These are phyloP conservation scores for Penicillium glabrum DNA, from an alignment of 2,329 filamentous ascomycete genomes.

Conservation along the genomic window DNA sequence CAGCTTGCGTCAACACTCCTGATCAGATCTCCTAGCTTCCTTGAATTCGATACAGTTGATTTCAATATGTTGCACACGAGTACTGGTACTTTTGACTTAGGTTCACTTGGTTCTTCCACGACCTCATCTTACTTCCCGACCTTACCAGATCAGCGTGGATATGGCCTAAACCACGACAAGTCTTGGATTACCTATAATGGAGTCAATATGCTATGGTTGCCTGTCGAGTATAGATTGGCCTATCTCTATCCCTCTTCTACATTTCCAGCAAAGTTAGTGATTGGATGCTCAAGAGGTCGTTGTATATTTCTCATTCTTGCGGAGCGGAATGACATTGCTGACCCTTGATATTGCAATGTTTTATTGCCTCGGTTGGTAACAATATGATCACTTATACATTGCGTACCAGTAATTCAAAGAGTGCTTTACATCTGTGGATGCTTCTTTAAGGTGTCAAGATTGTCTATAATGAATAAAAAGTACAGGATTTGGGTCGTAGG, in stretches of 20 bases:
- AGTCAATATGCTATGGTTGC: conserved; percentile 6
- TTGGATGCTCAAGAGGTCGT: conserved; percentile 2
- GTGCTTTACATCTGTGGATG: no score
- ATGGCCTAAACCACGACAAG: neutral
- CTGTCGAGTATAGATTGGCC: conserved; percentile 3
- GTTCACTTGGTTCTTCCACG: neutral
- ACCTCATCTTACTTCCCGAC: neutral
- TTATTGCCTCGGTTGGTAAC: no score
- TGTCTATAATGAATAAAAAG: no score
- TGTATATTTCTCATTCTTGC: conserved; percentile 3
- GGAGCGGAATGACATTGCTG: neutral
- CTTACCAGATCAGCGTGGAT: neutral
- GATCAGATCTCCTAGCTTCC: neutral
- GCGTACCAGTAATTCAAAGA: no score
- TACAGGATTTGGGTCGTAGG: no score
- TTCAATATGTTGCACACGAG: neutral
- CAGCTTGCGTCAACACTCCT: conserved; percentile 13
- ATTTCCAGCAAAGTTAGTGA: neutral
- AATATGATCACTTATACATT: no score
- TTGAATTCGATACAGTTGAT: neutral
- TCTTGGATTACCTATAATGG: conserved; percentile 12
- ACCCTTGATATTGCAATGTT: no score
- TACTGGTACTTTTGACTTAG: neutral
- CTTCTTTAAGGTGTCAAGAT: no score
- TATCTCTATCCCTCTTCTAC: neutral